These are phyloP conservation scores for Penicillium angulare DNA, from an alignment of 495 filamentous ascomycete genomes.

Conservation along the genomic window DNA sequence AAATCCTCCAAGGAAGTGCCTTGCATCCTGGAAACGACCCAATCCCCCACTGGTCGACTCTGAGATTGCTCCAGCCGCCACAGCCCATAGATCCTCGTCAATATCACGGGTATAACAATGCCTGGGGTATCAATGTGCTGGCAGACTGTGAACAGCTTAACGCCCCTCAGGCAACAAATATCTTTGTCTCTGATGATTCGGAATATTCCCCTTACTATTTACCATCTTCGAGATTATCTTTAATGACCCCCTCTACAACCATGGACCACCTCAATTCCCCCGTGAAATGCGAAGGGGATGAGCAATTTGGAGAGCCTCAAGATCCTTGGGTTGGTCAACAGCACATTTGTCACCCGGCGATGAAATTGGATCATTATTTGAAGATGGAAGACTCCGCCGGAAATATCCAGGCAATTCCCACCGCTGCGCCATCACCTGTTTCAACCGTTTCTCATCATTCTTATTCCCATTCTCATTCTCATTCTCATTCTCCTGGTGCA, in stretches of 20 bases:
- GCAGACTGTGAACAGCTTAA: conserved; percentile 9
- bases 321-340: background rate
- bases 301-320: background rate
- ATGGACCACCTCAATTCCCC: background rate
- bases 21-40: conserved; percentile 16
- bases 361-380: background rate
- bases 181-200: background rate
- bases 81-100: conserved; percentile 21
- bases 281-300: background rate
- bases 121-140: background rate
- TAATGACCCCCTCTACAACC: background rate
- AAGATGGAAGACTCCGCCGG: conserved; percentile 3
- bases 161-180: background rate
- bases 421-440: conserved; percentile 17
- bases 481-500: conserved; percentile 1
- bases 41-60: conserved; percentile 24
- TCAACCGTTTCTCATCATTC: conserved; percentile 24
- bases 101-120: conserved; percentile 10
- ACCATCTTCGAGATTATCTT: background rate
- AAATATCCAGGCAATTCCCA: background rate
- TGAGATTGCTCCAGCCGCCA: conserved; percentile 20
- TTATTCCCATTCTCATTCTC: conserved; percentile 11
- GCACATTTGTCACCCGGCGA: background rate
- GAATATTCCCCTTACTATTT: conserved; percentile 4
- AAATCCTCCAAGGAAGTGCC: conserved; percentile 10